Evolutionary conservation across 1,284 basidiomycete species (phyloP).

Genomic region (Jaminaea rosea): DNA sequence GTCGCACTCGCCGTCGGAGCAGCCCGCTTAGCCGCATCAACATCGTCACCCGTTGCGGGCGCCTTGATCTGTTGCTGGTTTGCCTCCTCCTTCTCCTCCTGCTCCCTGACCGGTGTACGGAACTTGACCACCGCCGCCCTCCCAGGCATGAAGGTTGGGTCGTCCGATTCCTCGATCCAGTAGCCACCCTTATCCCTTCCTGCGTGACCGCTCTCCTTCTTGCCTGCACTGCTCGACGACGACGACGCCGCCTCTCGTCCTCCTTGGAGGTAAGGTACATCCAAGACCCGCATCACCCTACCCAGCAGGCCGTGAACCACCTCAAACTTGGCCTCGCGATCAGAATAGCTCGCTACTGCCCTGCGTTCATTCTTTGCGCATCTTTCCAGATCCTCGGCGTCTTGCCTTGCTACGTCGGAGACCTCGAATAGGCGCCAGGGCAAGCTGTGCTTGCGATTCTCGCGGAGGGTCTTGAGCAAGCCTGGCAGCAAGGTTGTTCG

Average conservation of each 20-base stretch:
- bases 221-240: no score
- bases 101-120: constrained; percentile 55
- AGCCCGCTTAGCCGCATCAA: background rate
- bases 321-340: constrained; percentile 93
- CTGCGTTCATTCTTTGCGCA: constrained; percentile 78
- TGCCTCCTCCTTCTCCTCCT: background rate
- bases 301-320: constrained; percentile 90
- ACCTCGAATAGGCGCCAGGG: constrained; percentile 91
- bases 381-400: constrained; percentile 59
- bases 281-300: constrained; percentile 86
- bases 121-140: constrained; percentile 84
- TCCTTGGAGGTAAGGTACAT: constrained; percentile 63
- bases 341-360: constrained; percentile 85
- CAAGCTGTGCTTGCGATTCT: constrained; percentile 86
- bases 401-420: constrained; percentile 86
- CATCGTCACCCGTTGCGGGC: background rate
- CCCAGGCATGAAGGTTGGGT: constrained; percentile 86
- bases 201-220: no score
- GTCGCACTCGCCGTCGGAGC: background rate
- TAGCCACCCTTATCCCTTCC: constrained; percentile 63
- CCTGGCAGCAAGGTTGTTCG: constrained; percentile 90
- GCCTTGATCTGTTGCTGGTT: background rate
- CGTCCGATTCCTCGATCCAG: constrained; percentile 76
- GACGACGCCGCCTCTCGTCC: no score
- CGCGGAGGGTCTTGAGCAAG: constrained; percentile 88